Base-by-base conservation (phyloP, 148 eudicot genomes). In the Simmondsia chinensis region DNA sequence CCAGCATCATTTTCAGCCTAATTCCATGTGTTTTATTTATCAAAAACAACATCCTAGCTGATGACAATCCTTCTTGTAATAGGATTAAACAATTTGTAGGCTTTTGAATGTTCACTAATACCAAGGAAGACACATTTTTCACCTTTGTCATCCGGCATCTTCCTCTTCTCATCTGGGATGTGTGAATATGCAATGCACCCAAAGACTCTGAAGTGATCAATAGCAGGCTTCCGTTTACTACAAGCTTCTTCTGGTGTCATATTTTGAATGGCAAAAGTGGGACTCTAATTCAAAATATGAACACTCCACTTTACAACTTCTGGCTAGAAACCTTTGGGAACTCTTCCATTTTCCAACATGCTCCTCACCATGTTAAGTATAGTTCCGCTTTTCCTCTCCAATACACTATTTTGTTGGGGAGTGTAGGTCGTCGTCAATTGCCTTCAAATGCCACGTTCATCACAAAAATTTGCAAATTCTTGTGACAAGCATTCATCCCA, bases 381-480 rank as follows among this genome's bases (percentile, higher is more conserved):
- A 2, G 29, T 48, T 20, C 19, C 7, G 11, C 8, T 11, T 21
- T 48, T 30, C 52, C 10, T n/a, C 20, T 19, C 37, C 7, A 22
- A 30, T 46, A 46, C 14, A 16, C 32, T 29, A 15, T 44, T 44
- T 15, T 16, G 22, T 17, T 44, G 49, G 7, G 34, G 34, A 14
- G 34, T 27, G 30, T 28, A 44, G 26, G 34, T 3, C 29, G 34
- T 5, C 18, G 13, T 27, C 14, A 44, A 39, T n/a, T n/a, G n/a
- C n/a, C n/a, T n/a, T n/a, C n/a, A n/a, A n/a, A n/a, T n/a, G n/a
- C 26, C 56, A 51, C 25, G 56, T 2, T 36, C 22, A 9, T 3
- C 23, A 20, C 45, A 38, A 51, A 51, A 51, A 1, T 9, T 21
- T 26, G 35, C 42, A 50, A 50, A 50, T 36, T 50, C 33, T 6